Evolutionary conservation across 1,139 yeast genomes (phyloP).

Genomic region (Entelexis sorbosivorans): DNA sequence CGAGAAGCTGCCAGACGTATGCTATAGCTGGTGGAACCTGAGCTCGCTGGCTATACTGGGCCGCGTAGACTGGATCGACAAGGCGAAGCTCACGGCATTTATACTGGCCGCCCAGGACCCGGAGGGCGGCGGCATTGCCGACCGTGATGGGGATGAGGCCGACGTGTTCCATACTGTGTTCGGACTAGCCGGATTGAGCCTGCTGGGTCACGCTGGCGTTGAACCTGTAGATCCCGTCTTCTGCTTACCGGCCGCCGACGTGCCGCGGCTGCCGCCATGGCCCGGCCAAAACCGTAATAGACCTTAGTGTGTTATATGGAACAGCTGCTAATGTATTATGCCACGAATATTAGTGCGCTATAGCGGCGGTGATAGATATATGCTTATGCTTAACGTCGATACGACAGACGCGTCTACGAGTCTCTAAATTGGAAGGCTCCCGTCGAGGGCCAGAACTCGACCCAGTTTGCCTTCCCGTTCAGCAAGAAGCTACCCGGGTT

Average conservation of each 20-base stretch:
- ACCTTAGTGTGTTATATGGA: no score
- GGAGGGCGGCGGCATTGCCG: constrained; percentile 79
- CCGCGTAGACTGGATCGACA: constrained; percentile 64
- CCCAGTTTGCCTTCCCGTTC: constrained; percentile 44
- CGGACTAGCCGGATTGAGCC: constrained; percentile 75
- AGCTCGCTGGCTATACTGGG: constrained; percentile 63
- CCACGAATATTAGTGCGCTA: not conserved
- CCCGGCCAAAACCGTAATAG: constrained; percentile 8
- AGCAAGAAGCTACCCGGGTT: constrained; percentile 55
- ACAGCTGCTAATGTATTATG: not conserved
- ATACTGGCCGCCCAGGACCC: constrained; percentile 70
- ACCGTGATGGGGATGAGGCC: constrained; percentile 78
- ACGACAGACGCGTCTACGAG: not conserved
- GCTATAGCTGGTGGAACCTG: constrained; percentile 97
- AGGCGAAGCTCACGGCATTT: constrained; percentile 47
- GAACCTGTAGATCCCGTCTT: constrained; percentile 68
- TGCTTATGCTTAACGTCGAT: no score
- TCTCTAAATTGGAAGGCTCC: constrained; percentile 17
- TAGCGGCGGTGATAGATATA: no score
- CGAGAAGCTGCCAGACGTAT: constrained; percentile 88
- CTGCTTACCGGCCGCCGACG: constrained; percentile 58
- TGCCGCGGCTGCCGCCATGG: constrained; percentile 12
- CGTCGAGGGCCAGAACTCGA: constrained; percentile 52
- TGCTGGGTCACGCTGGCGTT: constrained; percentile 51
- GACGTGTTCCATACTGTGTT: constrained; percentile 90